Base-by-base conservation (phyloP, 1,284 basidiomycete species). In the Austroboletus novae-zelandiae region DNA sequence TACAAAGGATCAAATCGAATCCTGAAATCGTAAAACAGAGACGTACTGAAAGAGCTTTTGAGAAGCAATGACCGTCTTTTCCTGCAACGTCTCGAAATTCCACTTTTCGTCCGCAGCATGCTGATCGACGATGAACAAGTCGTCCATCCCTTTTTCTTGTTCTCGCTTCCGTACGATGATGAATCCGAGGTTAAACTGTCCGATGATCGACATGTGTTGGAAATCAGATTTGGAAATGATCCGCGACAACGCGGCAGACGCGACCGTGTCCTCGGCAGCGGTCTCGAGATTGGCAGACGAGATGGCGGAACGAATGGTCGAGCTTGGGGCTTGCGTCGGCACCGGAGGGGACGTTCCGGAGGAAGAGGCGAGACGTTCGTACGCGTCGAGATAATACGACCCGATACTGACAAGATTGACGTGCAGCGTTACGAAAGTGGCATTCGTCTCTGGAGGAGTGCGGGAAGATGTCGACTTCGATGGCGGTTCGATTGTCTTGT, bases 111-210 rank as follows among this genome's bases (percentile, higher is more conserved):
- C 96, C 15, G 87, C 81, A 8, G 88, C 88, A 61, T 91, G 91
- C 62, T 92, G 89, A 62, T 95, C 94, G 20, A 98, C 81, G 58
- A 99, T 95, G 70, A 98, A 98, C 42, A 99, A 73, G 61, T 97
- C 94, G 61, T 96, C 93, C 67, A 83, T 74, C 18, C 47, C 50
- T 5, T 36, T 52, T 6, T 52, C 60, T 1, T 58, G 51, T 3
- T 25, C 25, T 34, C 36, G 55, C 37, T 91, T 77, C 3, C 94
- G 81, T 1, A 84, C 84, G 52, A 99, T 83, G 69, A 99, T 95
- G 69, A 99, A 99, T 0, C 95, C 96, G 37, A 90, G 79, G 61
- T 99, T 99, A 71, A 98, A 99, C 69, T 99, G 97, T 0, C 97
- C 97, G 27, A 97, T 59, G 15, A 98, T 73, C 1, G 86, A 73